Evolutionary conservation across 768 basidiomycete species (phyloP).

Genomic region (Lentinula sp.): DNA sequence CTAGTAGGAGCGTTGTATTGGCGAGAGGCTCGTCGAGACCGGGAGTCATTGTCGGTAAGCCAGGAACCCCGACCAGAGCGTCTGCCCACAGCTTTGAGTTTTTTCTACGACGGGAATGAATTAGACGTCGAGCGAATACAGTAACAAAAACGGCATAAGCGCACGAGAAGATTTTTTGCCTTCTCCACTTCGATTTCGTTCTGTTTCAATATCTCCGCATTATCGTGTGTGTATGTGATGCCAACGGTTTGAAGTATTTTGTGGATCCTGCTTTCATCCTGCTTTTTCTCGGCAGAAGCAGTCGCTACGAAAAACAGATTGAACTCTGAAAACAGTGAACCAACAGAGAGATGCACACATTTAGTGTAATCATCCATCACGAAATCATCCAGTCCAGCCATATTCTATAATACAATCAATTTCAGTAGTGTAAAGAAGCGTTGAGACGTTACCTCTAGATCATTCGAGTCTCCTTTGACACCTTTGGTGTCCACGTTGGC

Average conservation of each 20-base stretch:
- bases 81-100: neutral
- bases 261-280: slow-evolving; percentile 44
- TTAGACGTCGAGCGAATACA: neutral
- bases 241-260: slow-evolving; percentile 54
- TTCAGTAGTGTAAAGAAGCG: neutral
- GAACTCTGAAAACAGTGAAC: neutral
- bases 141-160: neutral
- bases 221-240: slow-evolving; percentile 68
- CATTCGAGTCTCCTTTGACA: slow-evolving; percentile 28
- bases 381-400: slow-evolving; percentile 58
- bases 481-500: slow-evolving; percentile 50
- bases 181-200: slow-evolving; percentile 66
- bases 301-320: slow-evolving; percentile 22
- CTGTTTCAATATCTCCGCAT: slow-evolving; percentile 62
- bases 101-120: neutral
- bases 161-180: slow-evolving; percentile 34
- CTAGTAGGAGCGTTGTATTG: neutral
- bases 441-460: slow-evolving; percentile 26
- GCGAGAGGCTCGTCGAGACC: neutral
- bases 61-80: slow-evolving; percentile 2
- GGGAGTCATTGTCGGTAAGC: neutral
- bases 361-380: slow-evolving; percentile 52
- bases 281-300: slow-evolving; percentile 32
- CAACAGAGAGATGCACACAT: slow-evolving; percentile 26
- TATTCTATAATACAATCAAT: neutral